Evolutionary conservation across 441 rosid species (phyloP).

Genomic region (Eutrema salsugineum): DNA sequence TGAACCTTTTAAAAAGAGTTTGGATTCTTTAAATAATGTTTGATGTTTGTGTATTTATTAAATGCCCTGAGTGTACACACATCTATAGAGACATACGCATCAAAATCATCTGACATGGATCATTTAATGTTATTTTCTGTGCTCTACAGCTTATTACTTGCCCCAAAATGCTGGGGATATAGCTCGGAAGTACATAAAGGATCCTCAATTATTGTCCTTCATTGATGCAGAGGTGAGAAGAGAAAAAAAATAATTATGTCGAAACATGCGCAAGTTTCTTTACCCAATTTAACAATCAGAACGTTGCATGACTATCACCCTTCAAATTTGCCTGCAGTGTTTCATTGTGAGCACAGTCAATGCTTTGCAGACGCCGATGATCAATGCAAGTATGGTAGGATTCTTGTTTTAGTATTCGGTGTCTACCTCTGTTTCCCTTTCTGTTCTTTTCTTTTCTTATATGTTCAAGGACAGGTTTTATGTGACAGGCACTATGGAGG

Average conservation of each 20-base stretch:
- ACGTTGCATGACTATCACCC: not conserved
- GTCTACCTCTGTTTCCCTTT: not conserved
- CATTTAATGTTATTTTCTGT: slow-evolving; percentile 43
- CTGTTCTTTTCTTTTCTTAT: slow-evolving; percentile 10
- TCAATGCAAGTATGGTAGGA: slow-evolving; percentile 92
- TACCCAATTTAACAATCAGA: not conserved
- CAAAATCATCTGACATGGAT: slow-evolving; percentile 24
- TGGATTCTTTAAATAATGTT: not conserved
- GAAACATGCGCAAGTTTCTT: not conserved
- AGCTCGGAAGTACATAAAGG: slow-evolving; percentile 86
- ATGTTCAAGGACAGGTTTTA: slow-evolving; percentile 57
- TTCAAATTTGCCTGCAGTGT: slow-evolving; percentile 57
- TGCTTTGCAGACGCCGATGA: slow-evolving; percentile 92
- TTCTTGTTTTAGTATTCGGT: slow-evolving; percentile 11
- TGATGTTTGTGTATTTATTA: not conserved
- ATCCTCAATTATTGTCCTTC: slow-evolving; percentile 79
- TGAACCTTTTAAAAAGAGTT: not conserved
- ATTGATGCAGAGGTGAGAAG: slow-evolving; percentile 90
- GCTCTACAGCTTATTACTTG: slow-evolving; percentile 68
- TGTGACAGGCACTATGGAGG: slow-evolving; percentile 99
- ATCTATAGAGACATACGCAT: not conserved
- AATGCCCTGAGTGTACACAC: not conserved
- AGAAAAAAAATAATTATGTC: slow-evolving; percentile 3
- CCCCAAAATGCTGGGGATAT: slow-evolving; percentile 92
- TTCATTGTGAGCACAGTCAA: slow-evolving; percentile 94